Percentiles rank a stretch among this genome's conserved stretches.
phyloP scores from a whole-genome alignment of 352 stramenopile genomes.

The Phytophthora palmivora region DNA sequence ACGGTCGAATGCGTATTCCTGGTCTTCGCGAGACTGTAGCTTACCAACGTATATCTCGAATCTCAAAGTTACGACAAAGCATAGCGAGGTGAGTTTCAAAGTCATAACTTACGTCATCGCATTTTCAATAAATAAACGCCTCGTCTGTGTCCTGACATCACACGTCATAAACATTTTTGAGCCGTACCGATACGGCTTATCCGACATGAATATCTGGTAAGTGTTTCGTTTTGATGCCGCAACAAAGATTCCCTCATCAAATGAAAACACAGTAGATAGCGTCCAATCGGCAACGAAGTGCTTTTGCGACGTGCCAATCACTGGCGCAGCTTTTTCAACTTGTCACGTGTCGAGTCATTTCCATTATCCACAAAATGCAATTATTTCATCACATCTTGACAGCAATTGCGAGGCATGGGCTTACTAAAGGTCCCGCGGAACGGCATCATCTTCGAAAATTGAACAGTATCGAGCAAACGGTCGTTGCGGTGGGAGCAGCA shows the following conservation, averaged over 20 bases:
- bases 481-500: conserved; percentile 22
- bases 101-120: conserved; percentile 17
- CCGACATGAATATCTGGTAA: conserved; percentile 42
- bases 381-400: no score
- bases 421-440: conserved; percentile 27
- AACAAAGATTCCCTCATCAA: conserved; percentile 41
- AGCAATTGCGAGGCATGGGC: conserved; percentile 31
- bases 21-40: background rate
- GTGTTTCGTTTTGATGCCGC: conserved; percentile 32
- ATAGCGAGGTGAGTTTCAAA: background rate
- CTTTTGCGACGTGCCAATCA: conserved; percentile 16
- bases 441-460: conserved; percentile 11
- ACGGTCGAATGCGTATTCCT: conserved; percentile 5
- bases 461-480: conserved; percentile 29
- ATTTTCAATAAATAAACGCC: no score
- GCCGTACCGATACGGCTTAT: conserved; percentile 28
- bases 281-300: conserved; percentile 12
- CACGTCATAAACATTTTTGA: conserved; percentile 29
- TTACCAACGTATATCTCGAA: conserved; percentile 24
- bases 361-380: conserved; percentile 28
- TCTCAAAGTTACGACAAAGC: conserved; percentile 23
- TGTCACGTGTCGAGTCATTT: conserved; percentile 1
- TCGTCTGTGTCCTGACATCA: no score
- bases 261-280: conserved; percentile 22
- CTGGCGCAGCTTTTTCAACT: conserved; percentile 29